Evolutionary conservation across 495 filamentous ascomycete genomes (phyloP).

Genomic region (Polyplosphaeria fusca): DNA sequence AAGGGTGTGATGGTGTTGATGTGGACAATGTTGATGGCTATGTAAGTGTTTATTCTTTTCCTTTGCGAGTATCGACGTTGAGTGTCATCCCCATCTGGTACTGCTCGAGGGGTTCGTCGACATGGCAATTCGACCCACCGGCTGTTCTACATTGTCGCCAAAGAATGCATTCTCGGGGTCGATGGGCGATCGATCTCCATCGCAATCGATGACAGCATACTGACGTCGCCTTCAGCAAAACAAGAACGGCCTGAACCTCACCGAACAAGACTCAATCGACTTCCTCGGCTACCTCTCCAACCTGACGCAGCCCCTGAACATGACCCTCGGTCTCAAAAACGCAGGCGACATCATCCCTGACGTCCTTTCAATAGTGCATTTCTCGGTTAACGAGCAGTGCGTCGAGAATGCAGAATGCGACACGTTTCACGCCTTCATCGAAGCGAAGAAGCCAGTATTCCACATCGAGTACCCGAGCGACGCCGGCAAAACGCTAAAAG

Average conservation of each 20-base stretch:
- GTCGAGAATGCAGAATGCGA: slow-evolving; percentile 58
- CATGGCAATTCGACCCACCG: too few relatives aligned
- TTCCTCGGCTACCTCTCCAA: slow-evolving; percentile 59
- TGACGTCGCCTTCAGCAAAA: slow-evolving; percentile 35
- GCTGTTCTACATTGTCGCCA: too few relatives aligned
- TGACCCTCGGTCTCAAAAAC: slow-evolving; percentile 67
- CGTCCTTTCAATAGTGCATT: slow-evolving; percentile 59
- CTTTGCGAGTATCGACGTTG: neutral
- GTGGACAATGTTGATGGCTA: slow-evolving; percentile 72
- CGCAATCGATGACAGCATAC: too few relatives aligned
- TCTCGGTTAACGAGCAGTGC: slow-evolving; percentile 73
- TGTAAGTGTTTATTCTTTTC: slow-evolving; percentile 23
- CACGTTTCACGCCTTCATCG: slow-evolving; percentile 54
- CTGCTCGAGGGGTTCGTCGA: neutral
- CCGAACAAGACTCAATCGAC: slow-evolving; percentile 51
- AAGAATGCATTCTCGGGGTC: too few relatives aligned
- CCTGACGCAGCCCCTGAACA: slow-evolving; percentile 47
- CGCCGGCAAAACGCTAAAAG: slow-evolving; percentile 41
- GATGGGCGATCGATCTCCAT: too few relatives aligned
- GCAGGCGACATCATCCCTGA: slow-evolving; percentile 55
- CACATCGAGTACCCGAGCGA: slow-evolving; percentile 62
- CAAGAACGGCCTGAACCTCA: slow-evolving; percentile 56
- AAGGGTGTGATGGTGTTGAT: slow-evolving; percentile 69
- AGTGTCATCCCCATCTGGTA: neutral
- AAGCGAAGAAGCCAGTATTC: slow-evolving; percentile 64